Percentiles rank a stretch among this genome's conserved stretches.
These are phyloP conservation scores for Vanrija pseudolonga DNA, from an alignment of 1,284 basidiomycete genomes.

Conservation along the genomic window DNA sequence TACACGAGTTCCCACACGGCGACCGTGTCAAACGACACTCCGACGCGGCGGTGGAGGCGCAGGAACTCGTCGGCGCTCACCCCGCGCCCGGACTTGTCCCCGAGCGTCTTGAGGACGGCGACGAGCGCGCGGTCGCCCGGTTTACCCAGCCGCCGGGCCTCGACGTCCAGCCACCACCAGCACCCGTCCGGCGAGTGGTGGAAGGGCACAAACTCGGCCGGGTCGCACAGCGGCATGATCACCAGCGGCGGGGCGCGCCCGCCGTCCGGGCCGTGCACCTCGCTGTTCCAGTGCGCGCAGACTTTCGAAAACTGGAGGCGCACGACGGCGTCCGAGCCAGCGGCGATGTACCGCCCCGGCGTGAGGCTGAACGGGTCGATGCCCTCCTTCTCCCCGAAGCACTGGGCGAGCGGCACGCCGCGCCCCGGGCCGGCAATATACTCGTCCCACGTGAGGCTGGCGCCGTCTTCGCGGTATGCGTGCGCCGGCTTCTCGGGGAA, in stretches of 20 bases:
- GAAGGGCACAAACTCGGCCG: too few species aligned
- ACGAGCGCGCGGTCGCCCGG: too few species aligned
- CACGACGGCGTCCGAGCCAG: not conserved
- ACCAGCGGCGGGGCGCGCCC: not conserved
- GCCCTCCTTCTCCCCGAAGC: not conserved
- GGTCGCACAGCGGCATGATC: too few species aligned
- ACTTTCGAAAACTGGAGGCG: slow-evolving; percentile 2
- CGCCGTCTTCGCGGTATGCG: not conserved
- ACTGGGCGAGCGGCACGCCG: not conserved
- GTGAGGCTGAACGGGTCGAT: not conserved
- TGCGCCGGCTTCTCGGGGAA: slow-evolving; percentile 1
- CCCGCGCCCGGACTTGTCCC: too few species aligned
- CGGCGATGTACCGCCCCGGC: not conserved
- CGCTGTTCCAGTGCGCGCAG: slow-evolving; percentile 8
- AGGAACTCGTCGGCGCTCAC: too few species aligned
- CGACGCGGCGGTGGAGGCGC: too few species aligned
- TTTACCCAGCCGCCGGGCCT: too few species aligned
- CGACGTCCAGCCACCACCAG: too few species aligned
- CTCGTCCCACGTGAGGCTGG: not conserved
- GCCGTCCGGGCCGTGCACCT: not conserved
- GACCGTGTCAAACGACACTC: too few species aligned
- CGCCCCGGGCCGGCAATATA: not conserved
- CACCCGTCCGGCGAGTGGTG: too few species aligned
- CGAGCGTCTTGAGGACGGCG: too few species aligned
- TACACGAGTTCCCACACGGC: too few species aligned